Conservation (phyloP, 2,329 filamentous ascomycete genomes). For the Mycogone perniciosa region DNA sequence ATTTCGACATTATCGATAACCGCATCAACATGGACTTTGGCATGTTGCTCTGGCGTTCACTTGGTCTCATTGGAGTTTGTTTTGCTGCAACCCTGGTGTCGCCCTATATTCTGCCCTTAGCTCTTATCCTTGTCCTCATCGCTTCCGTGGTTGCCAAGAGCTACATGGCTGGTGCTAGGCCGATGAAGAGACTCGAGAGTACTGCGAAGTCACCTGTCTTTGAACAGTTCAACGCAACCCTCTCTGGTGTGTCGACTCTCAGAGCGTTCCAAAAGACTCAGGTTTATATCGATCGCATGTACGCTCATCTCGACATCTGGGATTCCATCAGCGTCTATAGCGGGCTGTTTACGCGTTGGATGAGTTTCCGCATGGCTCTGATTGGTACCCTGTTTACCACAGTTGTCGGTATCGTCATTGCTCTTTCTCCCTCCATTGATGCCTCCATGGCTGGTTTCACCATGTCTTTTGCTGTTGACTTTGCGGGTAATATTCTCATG, state of each 20-base stretch:
- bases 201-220: conserved; percentile 73
- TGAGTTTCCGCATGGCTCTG: conserved; percentile 64
- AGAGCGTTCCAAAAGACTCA: conserved; percentile 65
- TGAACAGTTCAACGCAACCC: conserved; percentile 68
- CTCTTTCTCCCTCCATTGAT: conserved; percentile 55
- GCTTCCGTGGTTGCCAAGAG: conserved; percentile 52
- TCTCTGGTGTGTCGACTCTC: conserved; percentile 68
- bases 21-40: conserved; percentile 57
- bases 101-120: conserved; percentile 56
- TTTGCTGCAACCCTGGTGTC: conserved; percentile 64
- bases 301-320: conserved; percentile 61
- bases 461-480: conserved; percentile 65
- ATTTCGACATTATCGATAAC: conserved; percentile 69
- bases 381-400: conserved; percentile 64
- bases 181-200: conserved; percentile 71
- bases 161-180: conserved; percentile 66
- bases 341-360: conserved; percentile 71
- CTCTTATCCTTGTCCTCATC: conserved; percentile 49
- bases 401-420: conserved; percentile 57
- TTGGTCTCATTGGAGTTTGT: conserved; percentile 60
- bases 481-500: conserved; percentile 58
- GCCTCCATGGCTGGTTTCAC: conserved; percentile 70
- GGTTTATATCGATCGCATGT: conserved; percentile 64
- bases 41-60: conserved; percentile 51
- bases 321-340: conserved; percentile 59